These are phyloP conservation scores for Fomitopsis pinicola DNA, from an alignment of 1,284 basidiomycete species.

Conservation along the genomic window DNA sequence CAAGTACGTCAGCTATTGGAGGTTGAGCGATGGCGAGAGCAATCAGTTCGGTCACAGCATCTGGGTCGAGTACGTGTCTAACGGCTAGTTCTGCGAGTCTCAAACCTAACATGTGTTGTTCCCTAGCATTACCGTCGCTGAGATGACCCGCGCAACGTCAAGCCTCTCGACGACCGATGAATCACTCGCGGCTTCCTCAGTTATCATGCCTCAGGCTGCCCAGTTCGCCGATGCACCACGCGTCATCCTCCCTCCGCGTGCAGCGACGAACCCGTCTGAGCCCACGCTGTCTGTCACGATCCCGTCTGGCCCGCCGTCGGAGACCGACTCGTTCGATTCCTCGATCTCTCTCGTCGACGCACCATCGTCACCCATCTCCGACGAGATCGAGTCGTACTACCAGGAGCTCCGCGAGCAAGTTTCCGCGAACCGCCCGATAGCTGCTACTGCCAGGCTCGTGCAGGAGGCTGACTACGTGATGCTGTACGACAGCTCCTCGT, in stretches of 20 bases:
- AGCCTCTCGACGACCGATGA: slow-evolving; percentile 35
- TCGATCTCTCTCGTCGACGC: slow-evolving; percentile 61
- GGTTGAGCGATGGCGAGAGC: slow-evolving; percentile 53
- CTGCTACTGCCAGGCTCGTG: slow-evolving; percentile 22
- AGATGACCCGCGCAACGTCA: slow-evolving; percentile 36
- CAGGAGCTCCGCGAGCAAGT: slow-evolving; percentile 52
- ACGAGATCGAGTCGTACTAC: slow-evolving; percentile 45
- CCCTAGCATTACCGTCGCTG: slow-evolving; percentile 59
- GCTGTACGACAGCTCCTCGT: slow-evolving; percentile 60
- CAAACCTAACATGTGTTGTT: slow-evolving; percentile 8
- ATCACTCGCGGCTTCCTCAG: slow-evolving; percentile 61
- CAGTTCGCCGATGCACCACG: slow-evolving; percentile 17
- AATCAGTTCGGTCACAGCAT: slow-evolving; percentile 68
- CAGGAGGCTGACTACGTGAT: slow-evolving; percentile 60
- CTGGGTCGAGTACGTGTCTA: slow-evolving; percentile 64
- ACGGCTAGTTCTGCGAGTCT: slow-evolving; percentile 3
- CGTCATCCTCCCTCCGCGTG: slow-evolving; percentile 12
- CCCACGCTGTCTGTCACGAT: slow-evolving; percentile 25
- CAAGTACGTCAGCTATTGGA: slow-evolving; percentile 73
- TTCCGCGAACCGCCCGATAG: slow-evolving; percentile 10
- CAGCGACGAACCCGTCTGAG: slow-evolving; percentile 15
- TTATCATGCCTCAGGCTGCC: slow-evolving; percentile 58
- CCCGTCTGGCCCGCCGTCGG: slow-evolving; percentile 35
- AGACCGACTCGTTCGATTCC: slow-evolving; percentile 47
- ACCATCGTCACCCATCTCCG: slow-evolving; percentile 38